phyloP scores from a whole-genome alignment of 2,329 filamentous ascomycete species.

The Didymella sp. region DNA sequence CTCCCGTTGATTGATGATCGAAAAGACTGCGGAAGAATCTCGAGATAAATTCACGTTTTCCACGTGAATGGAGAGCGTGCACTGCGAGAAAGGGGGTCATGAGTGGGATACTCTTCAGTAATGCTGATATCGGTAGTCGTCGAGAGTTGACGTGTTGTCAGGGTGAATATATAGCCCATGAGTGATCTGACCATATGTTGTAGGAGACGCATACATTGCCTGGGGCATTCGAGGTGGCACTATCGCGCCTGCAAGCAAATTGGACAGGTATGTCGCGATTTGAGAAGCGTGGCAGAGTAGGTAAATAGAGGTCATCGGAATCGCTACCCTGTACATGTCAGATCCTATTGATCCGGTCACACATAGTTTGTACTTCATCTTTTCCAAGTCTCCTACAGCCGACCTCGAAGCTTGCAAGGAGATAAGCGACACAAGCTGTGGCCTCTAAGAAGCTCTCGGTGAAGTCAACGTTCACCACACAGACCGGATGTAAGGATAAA shows the following conservation, averaged over 20 bases:
- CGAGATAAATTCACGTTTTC: neutral
- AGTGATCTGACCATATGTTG: neutral
- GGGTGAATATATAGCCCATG: neutral
- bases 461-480: neutral
- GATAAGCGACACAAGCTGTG: neutral
- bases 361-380: neutral
- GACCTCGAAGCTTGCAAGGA: neutral
- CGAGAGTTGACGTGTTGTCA: neutral
- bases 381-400: neutral
- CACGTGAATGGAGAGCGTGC: neutral
- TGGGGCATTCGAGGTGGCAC: neutral
- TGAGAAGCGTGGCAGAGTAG: constrained; percentile 4
- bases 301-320: neutral
- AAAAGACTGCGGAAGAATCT: neutral
- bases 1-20: neutral
- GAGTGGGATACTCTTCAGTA: neutral
- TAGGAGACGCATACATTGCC: neutral
- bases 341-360: neutral
- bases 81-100: neutral
- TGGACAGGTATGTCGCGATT: neutral
- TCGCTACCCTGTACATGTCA: neutral
- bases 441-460: neutral
- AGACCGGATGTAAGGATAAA: neutral
- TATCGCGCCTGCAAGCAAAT: neutral
- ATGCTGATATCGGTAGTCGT: neutral